A percentile compares a stretch with the other conserved stretches of the same genome.
Evolutionary conservation across 495 filamentous ascomycete genomes (phyloP).

Genomic region (Podospora pseudoanserina): DNA sequence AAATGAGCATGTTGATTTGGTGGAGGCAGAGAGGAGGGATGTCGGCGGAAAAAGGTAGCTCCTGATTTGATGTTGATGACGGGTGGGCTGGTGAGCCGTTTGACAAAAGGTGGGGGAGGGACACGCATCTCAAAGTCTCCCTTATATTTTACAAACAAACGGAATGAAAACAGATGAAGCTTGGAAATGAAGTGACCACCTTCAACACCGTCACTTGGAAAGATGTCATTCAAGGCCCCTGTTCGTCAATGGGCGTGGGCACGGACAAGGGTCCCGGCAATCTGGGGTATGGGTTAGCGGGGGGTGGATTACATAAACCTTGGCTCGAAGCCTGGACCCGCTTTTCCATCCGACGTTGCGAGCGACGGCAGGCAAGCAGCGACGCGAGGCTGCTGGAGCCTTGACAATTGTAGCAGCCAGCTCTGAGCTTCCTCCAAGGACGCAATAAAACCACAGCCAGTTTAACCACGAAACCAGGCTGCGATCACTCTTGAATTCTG

Average conservation of each 20-base stretch:
- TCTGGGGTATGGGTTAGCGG: background rate
- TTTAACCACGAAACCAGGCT: constrained; percentile 2
- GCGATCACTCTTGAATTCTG: background rate
- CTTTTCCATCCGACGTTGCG: background rate
- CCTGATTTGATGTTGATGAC: constrained; percentile 65
- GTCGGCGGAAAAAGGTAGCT: constrained; percentile 76
- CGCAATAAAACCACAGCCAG: constrained; percentile 11
- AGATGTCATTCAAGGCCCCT: background rate
- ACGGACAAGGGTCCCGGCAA: background rate
- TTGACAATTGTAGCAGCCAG: constrained; percentile 23
- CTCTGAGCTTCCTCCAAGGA: constrained; percentile 8
- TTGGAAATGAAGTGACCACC: background rate
- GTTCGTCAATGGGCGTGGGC: background rate
- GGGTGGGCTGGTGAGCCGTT: constrained; percentile 33
- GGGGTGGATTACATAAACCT: background rate
- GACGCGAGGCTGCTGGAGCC: constrained; percentile 45
- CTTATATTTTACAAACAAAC: background rate
- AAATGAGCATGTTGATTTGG: constrained; percentile 22
- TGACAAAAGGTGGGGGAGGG: constrained; percentile 25
- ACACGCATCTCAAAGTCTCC: constrained; percentile 35
- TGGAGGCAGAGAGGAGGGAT: constrained; percentile 46
- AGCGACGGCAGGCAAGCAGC: background rate
- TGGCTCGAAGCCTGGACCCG: background rate
- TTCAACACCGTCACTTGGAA: background rate
- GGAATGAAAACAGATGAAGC: background rate